phyloP scores from a whole-genome alignment of 108 stramenopile genomes.

The Cyclotella cryptica region DNA sequence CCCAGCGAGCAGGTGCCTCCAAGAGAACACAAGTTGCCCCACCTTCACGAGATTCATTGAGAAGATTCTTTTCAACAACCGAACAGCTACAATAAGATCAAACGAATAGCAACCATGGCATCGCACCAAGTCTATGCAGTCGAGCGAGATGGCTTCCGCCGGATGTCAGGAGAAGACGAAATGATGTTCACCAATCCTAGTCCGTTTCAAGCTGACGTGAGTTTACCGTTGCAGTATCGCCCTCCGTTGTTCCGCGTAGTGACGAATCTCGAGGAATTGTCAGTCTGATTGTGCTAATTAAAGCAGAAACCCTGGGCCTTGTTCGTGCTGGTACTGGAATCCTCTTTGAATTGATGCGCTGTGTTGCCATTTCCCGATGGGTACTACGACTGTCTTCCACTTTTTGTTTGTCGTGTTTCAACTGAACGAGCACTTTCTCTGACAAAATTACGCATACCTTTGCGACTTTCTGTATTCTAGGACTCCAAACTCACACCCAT shows the following conservation, averaged over 20 bases:
- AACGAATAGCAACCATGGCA: constrained; percentile 21
- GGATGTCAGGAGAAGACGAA: constrained; percentile 50
- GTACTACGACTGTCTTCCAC: too few relatives aligned
- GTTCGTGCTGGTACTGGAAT: neutral
- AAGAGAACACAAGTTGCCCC: too few relatives aligned
- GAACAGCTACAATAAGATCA: neutral
- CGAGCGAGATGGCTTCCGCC: constrained; percentile 19
- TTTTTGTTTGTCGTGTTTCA: too few relatives aligned
- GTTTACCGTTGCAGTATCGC: neutral
- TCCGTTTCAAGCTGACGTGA: constrained; percentile 46
- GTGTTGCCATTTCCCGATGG: neutral
- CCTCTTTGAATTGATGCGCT: neutral
- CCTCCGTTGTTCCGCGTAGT: neutral
- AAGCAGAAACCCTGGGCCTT: too few relatives aligned
- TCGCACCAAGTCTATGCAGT: constrained; percentile 20
- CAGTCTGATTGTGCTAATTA: too few relatives aligned
- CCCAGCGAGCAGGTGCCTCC: too few relatives aligned
- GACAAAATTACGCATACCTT: too few relatives aligned
- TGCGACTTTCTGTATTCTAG: neutral
- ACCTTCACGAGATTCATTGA: too few relatives aligned
- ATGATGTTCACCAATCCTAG: constrained; percentile 44
- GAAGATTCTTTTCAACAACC: too few relatives aligned
- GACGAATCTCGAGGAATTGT: neutral
- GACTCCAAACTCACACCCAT: neutral
- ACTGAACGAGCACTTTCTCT: neutral